These are phyloP conservation scores for Eucalyptus cladocalyx DNA, from an alignment of 345 rosid genomes.

Conservation along the genomic window DNA sequence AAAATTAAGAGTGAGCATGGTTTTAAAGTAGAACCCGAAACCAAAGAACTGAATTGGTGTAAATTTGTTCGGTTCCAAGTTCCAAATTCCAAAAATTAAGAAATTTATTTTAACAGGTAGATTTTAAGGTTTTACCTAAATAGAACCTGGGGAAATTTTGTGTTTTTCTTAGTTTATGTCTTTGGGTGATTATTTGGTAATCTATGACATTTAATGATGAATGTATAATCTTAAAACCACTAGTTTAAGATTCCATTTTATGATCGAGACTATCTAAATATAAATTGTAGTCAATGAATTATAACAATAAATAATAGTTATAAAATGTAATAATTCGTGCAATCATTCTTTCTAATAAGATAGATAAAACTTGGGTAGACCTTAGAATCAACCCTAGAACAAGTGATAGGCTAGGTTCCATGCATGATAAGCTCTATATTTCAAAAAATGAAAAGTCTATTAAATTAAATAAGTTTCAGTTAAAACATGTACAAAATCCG, in stretches of 20 bases:
- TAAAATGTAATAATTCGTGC: rapidly evolving
- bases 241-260: no score
- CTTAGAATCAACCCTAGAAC: rapidly evolving
- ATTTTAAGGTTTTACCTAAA: rapidly evolving
- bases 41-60: rapidly evolving
- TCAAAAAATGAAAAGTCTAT: rapidly evolving
- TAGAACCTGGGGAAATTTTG: no score
- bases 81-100: rapidly evolving
- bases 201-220: rapidly evolving
- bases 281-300: rapidly evolving
- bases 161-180: no score
- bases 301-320: no score
- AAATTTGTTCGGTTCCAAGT: rapidly evolving
- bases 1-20: no score
- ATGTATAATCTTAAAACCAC: no score
- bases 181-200: rapidly evolving
- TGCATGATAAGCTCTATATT: no score
- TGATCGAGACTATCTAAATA: no score
- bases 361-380: rapidly evolving
- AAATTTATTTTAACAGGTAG: rapidly evolving
- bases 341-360: rapidly evolving
- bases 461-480: rapidly evolving
- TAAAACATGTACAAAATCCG: rapidly evolving
- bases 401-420: no score
- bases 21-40: no score